Evolutionary conservation across 2,329 filamentous ascomycete genomes (phyloP).

Genomic region (Hypoxylon sp.): DNA sequence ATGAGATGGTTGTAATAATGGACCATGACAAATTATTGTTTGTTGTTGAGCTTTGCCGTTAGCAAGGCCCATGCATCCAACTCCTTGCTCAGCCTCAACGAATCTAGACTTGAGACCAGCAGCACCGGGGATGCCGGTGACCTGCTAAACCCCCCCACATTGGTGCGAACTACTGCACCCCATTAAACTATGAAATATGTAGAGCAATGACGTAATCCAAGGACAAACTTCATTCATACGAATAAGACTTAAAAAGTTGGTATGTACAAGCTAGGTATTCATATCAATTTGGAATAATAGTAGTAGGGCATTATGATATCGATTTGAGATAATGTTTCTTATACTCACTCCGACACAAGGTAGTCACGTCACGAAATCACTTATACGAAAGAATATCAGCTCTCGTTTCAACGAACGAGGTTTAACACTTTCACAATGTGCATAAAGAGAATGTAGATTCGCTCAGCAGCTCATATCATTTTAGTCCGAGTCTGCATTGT

Average conservation of each 20-base stretch:
- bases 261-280: background rate
- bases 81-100: slow-evolving; percentile 13
- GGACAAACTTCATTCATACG: background rate
- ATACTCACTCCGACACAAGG: background rate
- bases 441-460: slow-evolving; percentile 21
- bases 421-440: background rate
- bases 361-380: background rate
- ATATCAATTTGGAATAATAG: background rate
- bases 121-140: slow-evolving; percentile 1
- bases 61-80: no score
- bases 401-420: background rate
- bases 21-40: slow-evolving; percentile 4
- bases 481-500: slow-evolving; percentile 13
- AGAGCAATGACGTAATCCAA: slow-evolving; percentile 8
- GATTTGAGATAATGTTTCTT: no score
- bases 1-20: background rate
- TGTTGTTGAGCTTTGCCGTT: slow-evolving; percentile 6
- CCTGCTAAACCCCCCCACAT: slow-evolving; percentile 10
- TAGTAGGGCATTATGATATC: background rate
- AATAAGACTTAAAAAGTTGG: no score
- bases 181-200: slow-evolving; percentile 4
- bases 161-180: slow-evolving; percentile 11
- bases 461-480: slow-evolving; percentile 21
- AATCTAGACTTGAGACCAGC: slow-evolving; percentile 7
- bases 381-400: background rate